Evolutionary conservation across 306 rosid genomes (phyloP), one percentile per base, ranked within the genome.

Genomic region (Carpinus fangiana): DNA sequence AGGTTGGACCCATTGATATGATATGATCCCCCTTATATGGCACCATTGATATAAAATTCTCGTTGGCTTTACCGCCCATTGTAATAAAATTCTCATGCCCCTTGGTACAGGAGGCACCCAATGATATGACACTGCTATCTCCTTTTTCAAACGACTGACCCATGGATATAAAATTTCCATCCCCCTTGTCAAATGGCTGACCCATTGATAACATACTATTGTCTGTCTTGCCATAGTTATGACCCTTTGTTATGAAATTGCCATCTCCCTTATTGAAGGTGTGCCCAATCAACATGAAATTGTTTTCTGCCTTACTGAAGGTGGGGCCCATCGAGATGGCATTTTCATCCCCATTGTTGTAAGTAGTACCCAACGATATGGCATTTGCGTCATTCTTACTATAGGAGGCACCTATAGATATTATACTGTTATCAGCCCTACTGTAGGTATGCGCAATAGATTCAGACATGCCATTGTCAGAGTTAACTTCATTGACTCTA

Each of bases 401-500:
- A 73, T 81, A 88, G 76, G 76, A 74, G 65, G 86, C 47, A 75
- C 85, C 83, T 48, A 90, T 75, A 18, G 92, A 79, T 78, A 90
- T 82, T 86, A 88, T 31, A 80, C 82, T 62, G 56, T 70, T 80
- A 81, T 83, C 90, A 34, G 82, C 84, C 83, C 91, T 81, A 48
- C 83, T 82, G 81, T 80, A 90, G 72, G 90, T 80, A 82, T 82
- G 81, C 61, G 90, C 96, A 77, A 88, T 36, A 5, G 97, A 82
- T 56, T 88, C 78, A 73, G 93, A 52, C 88, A 87, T 67, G 26
- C 87, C 80, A 82, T 82, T 83, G 55, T 89, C 92, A 55, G 90
- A 84, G 73, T 95, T 87, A 73, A 95, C 99, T 86, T 95, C 93
- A 88, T 95, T 95, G 78, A 95, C 98, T 86, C 93, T 93, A 78